A percentile compares a stretch with the other conserved stretches of the same genome.
These are phyloP conservation scores for Glutinoglossum americanum DNA, from an alignment of 495 filamentous ascomycete species.

Conservation along the genomic window DNA sequence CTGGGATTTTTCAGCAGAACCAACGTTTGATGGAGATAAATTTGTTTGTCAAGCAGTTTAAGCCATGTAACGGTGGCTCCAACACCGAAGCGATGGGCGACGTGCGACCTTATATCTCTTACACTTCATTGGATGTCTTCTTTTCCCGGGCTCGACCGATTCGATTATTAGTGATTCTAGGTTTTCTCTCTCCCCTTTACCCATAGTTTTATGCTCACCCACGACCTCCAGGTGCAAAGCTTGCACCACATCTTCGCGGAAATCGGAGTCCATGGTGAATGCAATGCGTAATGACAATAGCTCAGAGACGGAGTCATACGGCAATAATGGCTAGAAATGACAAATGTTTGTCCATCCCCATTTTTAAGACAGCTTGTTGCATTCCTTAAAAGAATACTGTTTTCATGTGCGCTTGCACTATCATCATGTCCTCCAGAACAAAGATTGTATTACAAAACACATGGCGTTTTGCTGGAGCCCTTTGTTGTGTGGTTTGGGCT, in stretches of 20 bases:
- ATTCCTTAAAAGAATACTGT: background rate
- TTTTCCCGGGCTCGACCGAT: background rate
- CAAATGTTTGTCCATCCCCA: background rate
- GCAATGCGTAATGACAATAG: background rate
- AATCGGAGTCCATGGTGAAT: background rate
- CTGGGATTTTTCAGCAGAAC: background rate
- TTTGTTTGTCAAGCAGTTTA: background rate
- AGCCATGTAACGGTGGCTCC: background rate
- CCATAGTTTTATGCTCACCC: background rate
- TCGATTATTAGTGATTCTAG: background rate
- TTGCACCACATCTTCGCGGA: background rate
- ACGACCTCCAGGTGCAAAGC: background rate
- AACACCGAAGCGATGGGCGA: background rate
- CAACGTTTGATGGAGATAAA: background rate
- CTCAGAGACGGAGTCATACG: background rate
- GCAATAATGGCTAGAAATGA: background rate
- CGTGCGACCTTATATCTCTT: background rate
- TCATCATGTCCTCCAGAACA: background rate
- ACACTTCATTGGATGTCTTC: background rate
- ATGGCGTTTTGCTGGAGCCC: background rate
- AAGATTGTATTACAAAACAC: background rate
- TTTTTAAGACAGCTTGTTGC: background rate
- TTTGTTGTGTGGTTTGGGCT: background rate
- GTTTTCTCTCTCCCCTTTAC: background rate
- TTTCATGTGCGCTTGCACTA: background rate